Base-by-base conservation (phyloP, 257 asterid genomes). In the Forsythia viridissima region DNA sequence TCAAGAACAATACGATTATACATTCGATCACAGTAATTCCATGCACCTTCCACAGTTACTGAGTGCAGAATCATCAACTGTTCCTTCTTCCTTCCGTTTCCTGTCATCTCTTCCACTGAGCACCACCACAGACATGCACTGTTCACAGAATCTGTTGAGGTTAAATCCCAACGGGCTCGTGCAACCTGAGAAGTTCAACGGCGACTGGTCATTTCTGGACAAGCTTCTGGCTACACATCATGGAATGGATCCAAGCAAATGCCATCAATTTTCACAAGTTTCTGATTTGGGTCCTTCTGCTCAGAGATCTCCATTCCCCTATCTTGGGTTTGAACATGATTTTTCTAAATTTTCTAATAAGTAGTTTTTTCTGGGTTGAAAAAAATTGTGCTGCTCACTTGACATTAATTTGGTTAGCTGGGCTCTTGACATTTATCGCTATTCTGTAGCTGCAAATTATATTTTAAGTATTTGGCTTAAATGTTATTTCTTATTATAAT, bases 181-280 rank as follows among this genome's bases (percentile, higher is more conserved):
- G 77, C 90, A 61, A 41, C 88, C 66, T 8, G 89, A 86, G 16
- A 85, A 79, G 79, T 82, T 85, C 66, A 77, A 82, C 18, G 91
- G 92, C 3, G 94, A 93, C 75, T 91, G 97, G 97, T 89, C 90
- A 37, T 86, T 89, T 82, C 78, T 92, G 72, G 97, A 91, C 81
- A 92, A 87, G 89, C 87, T 90, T 68, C 87, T 92, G 77, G 84
- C 93, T 0, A 85, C 90, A 38, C 85, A 91, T 39, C 93, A 88
- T 42, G 66, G 71, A 34, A 57, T 78, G 83, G 94, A 90, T 68
- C 88, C 83, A 5, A 79, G 74, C 43, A 88, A 84, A 76, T 78
- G 71, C 80, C 80, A 83, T 8, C 90, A 82, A 15, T 82, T 84
- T 69, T 57, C 87, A 36, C 90, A 80, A 69, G 84, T 78, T 59